Percentiles rank a stretch among this genome's conserved stretches.
Evolutionary conservation across 75 land plant genomes (phyloP).

Genomic region (Pinus taeda): DNA sequence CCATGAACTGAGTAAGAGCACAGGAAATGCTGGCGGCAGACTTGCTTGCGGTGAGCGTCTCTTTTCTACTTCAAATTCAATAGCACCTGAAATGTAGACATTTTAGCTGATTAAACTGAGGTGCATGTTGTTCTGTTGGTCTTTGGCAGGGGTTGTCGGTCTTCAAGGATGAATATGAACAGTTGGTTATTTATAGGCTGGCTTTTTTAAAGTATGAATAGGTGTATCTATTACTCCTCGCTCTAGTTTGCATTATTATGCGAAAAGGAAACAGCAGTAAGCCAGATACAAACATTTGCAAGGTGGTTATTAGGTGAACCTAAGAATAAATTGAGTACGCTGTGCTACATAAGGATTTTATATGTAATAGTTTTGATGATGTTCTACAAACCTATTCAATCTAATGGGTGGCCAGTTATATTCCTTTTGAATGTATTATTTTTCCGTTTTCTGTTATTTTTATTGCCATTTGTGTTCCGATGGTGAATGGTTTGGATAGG

Average conservation of each 20-base stretch:
- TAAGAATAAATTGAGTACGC: too few relatives aligned
- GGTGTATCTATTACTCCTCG: not conserved
- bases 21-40: conserved; percentile 93
- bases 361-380: too few relatives aligned
- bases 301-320: not conserved
- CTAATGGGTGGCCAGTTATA: too few relatives aligned
- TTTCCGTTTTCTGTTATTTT: too few relatives aligned
- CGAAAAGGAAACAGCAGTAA: not conserved
- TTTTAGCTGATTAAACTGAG: not conserved
- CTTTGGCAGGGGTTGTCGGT: conserved; percentile 8
- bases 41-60: conserved; percentile 71
- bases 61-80: not conserved
- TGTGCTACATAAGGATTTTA: too few relatives aligned
- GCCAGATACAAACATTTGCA: not conserved
- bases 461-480: too few relatives aligned
- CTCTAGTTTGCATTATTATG: not conserved
- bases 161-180: not conserved
- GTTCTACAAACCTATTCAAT: too few relatives aligned
- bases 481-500: too few relatives aligned
- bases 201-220: too few relatives aligned
- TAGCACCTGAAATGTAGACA: not conserved
- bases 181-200: not conserved
- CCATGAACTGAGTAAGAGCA: conserved; percentile 83
- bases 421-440: too few relatives aligned
- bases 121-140: not conserved